phyloP scores from a whole-genome alignment of 192 early-diverging fungal genomes.

The Spinellus fusiger region DNA sequence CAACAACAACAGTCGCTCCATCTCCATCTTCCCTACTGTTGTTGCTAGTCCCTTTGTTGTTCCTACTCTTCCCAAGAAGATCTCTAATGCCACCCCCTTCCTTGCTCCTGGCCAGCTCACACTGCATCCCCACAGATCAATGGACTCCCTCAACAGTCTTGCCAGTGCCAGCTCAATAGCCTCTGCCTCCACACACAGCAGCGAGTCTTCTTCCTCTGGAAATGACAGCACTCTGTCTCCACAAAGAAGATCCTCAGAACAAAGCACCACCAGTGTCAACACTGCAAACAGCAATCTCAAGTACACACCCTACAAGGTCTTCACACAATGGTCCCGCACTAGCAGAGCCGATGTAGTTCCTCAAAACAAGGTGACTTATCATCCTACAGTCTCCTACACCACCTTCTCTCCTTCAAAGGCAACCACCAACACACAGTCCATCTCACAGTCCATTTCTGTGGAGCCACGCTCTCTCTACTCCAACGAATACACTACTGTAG shows the following conservation, averaged over 20 bases:
- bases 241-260: neutral
- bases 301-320: neutral
- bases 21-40: neutral
- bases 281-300: neutral
- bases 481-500: too few relatives aligned
- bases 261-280: slow-evolving; percentile 2
- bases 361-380: neutral
- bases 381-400: neutral
- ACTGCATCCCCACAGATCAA: neutral
- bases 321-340: slow-evolving; percentile 5
- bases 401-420: neutral
- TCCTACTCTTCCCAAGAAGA: neutral
- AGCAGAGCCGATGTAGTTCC: neutral
- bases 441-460: too few relatives aligned
- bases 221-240: neutral
- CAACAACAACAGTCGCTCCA: neutral
- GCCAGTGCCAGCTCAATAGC: neutral
- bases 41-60: too few relatives aligned
- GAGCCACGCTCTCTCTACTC: too few relatives aligned
- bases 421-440: neutral
- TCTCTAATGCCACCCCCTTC: neutral
- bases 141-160: slow-evolving; percentile 1
- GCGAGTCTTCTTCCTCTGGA: neutral
- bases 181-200: neutral
- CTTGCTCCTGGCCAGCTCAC: too few relatives aligned